phyloP scores from a whole-genome alignment of 179 eudicot genomes.

The Sideroxylon spinosum region DNA sequence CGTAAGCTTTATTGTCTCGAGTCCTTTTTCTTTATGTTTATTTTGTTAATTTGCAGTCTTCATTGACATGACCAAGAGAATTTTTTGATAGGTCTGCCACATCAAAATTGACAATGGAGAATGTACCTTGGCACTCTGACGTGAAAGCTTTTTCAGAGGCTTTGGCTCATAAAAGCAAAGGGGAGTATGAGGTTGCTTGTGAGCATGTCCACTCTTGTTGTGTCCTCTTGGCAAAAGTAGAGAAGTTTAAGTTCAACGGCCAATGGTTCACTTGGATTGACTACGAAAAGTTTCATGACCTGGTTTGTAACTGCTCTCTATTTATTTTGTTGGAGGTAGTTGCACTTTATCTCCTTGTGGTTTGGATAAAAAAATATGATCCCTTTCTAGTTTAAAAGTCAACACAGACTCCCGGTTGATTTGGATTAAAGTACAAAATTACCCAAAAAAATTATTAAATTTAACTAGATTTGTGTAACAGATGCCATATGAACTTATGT shows the following conservation, averaged over 20 bases:
- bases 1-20: conserved; percentile 50
- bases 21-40: neutral
- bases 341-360: too few relatives aligned
- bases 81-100: conserved; percentile 67
- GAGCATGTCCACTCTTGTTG: conserved; percentile 98
- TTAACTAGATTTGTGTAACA: too few relatives aligned
- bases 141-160: conserved; percentile 96
- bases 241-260: conserved; percentile 78
- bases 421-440: too few relatives aligned
- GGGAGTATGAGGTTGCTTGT: conserved; percentile 94
- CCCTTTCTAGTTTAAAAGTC: too few relatives aligned
- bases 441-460: too few relatives aligned
- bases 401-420: too few relatives aligned
- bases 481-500: too few relatives aligned
- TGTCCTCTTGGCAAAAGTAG: conserved; percentile 82
- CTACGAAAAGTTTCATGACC: conserved; percentile 93
- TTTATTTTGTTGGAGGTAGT: too few relatives aligned
- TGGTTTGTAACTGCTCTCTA: conserved; percentile 45
- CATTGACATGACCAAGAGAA: conserved; percentile 9
- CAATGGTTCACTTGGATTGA: conserved; percentile 99
- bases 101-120: conserved; percentile 98
- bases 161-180: conserved; percentile 71
- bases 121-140: conserved; percentile 97
- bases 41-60: neutral
- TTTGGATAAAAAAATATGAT: too few relatives aligned